Conservation (phyloP, 192 early-diverging fungal species). For the Dimargaris cristalligena region DNA sequence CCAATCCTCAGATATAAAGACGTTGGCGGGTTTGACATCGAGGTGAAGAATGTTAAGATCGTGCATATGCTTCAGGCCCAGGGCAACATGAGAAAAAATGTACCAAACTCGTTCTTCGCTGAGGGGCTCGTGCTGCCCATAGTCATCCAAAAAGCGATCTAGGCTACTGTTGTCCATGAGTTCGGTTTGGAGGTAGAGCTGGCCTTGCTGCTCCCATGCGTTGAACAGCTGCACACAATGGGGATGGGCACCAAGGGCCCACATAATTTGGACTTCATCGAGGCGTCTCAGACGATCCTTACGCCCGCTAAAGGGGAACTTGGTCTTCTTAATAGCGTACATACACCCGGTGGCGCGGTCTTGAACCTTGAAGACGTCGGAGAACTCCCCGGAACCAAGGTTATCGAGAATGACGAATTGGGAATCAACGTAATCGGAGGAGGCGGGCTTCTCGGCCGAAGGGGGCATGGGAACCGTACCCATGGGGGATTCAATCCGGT, state of each 20-base stretch:
- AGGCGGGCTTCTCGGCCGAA: slow-evolving; percentile 18
- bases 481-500: background rate
- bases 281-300: slow-evolving; percentile 52
- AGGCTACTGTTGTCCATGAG: slow-evolving; percentile 65
- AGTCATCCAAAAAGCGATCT: slow-evolving; percentile 18
- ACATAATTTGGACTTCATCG: slow-evolving; percentile 70
- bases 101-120: slow-evolving; percentile 54
- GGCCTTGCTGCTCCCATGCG: slow-evolving; percentile 87
- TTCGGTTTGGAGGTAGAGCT: slow-evolving; percentile 78
- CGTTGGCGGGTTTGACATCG: slow-evolving; percentile 82
- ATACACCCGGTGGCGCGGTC: slow-evolving; percentile 35
- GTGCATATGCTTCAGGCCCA: slow-evolving; percentile 62
- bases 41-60: slow-evolving; percentile 55
- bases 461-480: background rate
- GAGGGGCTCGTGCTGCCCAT: slow-evolving; percentile 12
- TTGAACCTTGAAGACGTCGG: slow-evolving; percentile 62
- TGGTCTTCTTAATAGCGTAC: slow-evolving; percentile 74
- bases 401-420: slow-evolving; percentile 44
- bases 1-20: slow-evolving; percentile 48
- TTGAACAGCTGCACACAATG: slow-evolving; percentile 52
- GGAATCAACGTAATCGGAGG: slow-evolving; percentile 48
- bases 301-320: slow-evolving; percentile 44
- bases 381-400: slow-evolving; percentile 70
- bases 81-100: slow-evolving; percentile 24
- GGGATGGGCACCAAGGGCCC: slow-evolving; percentile 33